A percentile compares a stretch with the other conserved stretches of the same genome.
These are phyloP conservation scores for Linderniella brevidens DNA, from an alignment of 257 asterid genomes.

Conservation along the genomic window DNA sequence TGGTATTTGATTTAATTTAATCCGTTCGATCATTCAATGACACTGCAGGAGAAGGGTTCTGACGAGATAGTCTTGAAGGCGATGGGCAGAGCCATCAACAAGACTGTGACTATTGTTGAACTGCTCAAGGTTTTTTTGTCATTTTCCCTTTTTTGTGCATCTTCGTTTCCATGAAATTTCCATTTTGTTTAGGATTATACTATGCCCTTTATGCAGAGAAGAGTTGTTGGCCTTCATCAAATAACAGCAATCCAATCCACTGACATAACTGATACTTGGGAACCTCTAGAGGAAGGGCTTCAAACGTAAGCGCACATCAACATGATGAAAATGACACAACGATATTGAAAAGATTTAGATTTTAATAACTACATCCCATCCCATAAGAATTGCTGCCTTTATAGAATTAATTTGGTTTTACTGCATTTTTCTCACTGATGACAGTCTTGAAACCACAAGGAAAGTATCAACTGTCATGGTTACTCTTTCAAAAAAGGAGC, in stretches of 20 bases:
- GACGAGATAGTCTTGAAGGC: conserved; percentile 54
- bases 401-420: not conserved
- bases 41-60: conserved; percentile 38
- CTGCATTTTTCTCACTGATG: conserved; percentile 11
- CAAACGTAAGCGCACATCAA: conserved; percentile 41
- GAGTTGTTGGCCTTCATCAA: conserved; percentile 19
- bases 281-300: conserved; percentile 94
- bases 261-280: conserved; percentile 23
- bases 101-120: conserved; percentile 50
- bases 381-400: not conserved
- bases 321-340: not conserved
- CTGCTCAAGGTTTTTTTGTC: conserved; percentile 33
- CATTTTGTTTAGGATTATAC: not conserved
- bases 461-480: conserved; percentile 85
- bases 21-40: not conserved
- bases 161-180: not conserved
- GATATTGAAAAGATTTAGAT: not conserved
- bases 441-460: conserved; percentile 82
- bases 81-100: conserved; percentile 72
- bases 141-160: not conserved
- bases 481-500: conserved; percentile 59
- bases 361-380: not conserved
- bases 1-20: not conserved
- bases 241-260: too few species aligned
- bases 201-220: conserved; percentile 25